Evolutionary conservation across 2,329 filamentous ascomycete species (phyloP).

Genomic region (Sporothrix mexicana): DNA sequence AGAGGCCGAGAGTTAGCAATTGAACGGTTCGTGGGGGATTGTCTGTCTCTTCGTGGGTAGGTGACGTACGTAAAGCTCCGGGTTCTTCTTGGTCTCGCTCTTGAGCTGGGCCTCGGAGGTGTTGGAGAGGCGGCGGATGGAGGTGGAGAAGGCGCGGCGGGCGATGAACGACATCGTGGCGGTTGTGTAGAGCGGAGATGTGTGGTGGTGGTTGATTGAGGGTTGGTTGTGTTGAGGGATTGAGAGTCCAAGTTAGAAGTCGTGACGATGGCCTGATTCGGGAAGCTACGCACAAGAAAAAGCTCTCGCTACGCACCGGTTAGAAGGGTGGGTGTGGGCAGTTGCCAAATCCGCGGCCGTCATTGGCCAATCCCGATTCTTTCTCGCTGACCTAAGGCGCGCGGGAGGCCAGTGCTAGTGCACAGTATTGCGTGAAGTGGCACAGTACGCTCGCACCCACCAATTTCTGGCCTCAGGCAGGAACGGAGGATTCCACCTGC

Average conservation of each 20-base stretch:
- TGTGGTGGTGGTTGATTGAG: background rate
- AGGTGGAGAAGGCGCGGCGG: slow-evolving; percentile 62
- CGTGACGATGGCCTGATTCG: slow-evolving; percentile 34
- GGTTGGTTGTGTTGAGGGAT: background rate
- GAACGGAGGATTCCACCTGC: background rate
- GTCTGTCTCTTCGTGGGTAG: slow-evolving; percentile 18
- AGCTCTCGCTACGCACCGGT: slow-evolving; percentile 32
- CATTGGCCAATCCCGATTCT: slow-evolving; percentile 36
- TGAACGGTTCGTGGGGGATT: slow-evolving; percentile 28
- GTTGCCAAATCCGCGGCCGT: slow-evolving; percentile 31
- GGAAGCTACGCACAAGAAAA: slow-evolving; percentile 35
- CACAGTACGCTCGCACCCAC: background rate
- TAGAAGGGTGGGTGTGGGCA: slow-evolving; percentile 30
- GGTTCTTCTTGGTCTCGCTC: slow-evolving; percentile 63
- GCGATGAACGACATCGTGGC: slow-evolving; percentile 60
- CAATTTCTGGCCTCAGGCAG: slow-evolving; percentile 30
- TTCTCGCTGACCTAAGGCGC: slow-evolving; percentile 33
- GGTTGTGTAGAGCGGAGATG: slow-evolving; percentile 39
- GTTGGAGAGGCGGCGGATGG: slow-evolving; percentile 41
- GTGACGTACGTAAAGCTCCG: slow-evolving; percentile 54
- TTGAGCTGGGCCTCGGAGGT: slow-evolving; percentile 55
- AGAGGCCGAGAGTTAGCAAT: slow-evolving; percentile 37
- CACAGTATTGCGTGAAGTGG: background rate
- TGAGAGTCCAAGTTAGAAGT: background rate
- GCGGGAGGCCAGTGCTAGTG: background rate